Evolutionary conservation across 306 rosid genomes (phyloP).

Genomic region (Cajanus cajan): DNA sequence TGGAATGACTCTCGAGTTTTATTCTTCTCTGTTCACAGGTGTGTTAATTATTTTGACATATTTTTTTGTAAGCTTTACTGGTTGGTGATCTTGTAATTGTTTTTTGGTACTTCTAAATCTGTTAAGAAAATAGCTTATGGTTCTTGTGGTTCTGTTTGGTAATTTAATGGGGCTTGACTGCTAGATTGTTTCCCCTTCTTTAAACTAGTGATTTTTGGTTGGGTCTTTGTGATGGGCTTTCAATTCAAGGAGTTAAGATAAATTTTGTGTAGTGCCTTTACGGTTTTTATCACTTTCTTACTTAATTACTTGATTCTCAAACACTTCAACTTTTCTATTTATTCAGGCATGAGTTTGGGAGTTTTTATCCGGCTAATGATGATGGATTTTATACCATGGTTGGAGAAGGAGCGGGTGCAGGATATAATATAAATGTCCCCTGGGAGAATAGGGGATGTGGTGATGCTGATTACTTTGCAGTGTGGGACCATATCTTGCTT

Average conservation of each 20-base stretch:
- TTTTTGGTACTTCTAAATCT: background rate
- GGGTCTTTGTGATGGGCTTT: background rate
- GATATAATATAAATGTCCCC: constrained; percentile 90
- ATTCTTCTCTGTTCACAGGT: constrained; percentile 99
- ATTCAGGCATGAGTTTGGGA: constrained; percentile 87
- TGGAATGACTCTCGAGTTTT: constrained; percentile 81
- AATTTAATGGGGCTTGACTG: background rate
- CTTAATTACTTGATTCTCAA: constrained; percentile 29
- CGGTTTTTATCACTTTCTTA: background rate
- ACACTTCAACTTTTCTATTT: constrained; percentile 24
- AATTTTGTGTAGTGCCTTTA: background rate
- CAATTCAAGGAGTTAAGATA: constrained; percentile 12
- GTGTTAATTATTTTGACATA: background rate
- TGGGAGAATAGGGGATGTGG: constrained; percentile 94
- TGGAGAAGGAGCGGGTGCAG: constrained; percentile 85
- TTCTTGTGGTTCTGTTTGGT: background rate
- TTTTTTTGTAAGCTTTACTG: background rate
- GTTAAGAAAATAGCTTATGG: background rate
- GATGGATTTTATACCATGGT: constrained; percentile 77
- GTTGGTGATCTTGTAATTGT: background rate
- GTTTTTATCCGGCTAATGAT: constrained; percentile 72
- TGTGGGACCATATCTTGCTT: constrained; percentile 88
- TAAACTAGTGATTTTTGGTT: constrained; percentile 3
- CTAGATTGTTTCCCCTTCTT: background rate
- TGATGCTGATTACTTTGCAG: constrained; percentile 93